A percentile compares a stretch with the other conserved stretches of the same genome.
Conservation (phyloP, 495 filamentous ascomycete species). For the Neurospora tetrasperma region DNA sequence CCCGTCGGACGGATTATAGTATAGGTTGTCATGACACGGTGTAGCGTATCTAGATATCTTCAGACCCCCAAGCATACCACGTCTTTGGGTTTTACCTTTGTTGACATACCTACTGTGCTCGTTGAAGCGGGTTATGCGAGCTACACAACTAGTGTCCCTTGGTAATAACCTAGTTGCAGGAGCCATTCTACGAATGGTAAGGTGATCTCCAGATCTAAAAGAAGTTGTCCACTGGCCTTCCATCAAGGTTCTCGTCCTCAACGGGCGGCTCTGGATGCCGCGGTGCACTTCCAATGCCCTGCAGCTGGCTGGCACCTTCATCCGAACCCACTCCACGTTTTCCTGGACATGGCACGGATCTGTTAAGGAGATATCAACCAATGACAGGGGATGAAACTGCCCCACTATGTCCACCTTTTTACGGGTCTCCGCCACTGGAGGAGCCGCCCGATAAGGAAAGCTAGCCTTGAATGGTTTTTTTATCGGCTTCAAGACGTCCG, state of each 20-base stretch:
- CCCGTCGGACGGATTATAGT: background rate
- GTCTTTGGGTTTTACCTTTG: background rate
- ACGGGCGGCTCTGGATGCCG: background rate
- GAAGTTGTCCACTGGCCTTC: background rate
- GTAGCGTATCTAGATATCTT: background rate
- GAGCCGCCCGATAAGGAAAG: background rate
- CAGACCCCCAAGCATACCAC: background rate
- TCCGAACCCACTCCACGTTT: background rate
- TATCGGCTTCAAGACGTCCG: background rate
- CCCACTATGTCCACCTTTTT: background rate
- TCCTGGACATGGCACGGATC: background rate
- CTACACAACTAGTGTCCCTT: background rate
- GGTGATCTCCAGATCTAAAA: background rate
- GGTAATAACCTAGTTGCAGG: background rate
- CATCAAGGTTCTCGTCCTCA: background rate
- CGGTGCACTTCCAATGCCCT: background rate
- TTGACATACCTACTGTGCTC: background rate
- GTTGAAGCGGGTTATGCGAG: background rate
- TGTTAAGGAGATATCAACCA: background rate
- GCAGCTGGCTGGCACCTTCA: background rate
- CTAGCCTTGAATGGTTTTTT: slow-evolving; percentile 5
- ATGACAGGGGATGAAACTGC: background rate
- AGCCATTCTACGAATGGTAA: background rate
- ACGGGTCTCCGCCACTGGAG: background rate
- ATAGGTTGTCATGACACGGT: background rate